phyloP scores from a whole-genome alignment of 148 eudicot genomes.

The Amaranthus cruentus region DNA sequence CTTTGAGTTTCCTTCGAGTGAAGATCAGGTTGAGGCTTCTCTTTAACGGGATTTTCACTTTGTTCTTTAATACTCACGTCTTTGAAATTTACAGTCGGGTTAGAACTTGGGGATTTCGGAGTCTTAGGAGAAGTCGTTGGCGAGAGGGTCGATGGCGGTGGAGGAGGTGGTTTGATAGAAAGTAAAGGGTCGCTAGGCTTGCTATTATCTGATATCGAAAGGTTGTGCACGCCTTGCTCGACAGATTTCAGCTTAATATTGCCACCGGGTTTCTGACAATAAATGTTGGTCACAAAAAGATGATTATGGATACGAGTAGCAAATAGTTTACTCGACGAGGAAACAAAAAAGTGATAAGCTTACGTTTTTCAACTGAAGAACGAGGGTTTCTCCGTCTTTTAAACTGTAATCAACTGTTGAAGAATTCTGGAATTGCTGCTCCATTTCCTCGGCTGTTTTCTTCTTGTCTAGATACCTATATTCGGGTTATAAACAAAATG shows the following conservation, averaged over 20 bases:
- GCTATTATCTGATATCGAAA: slow-evolving; percentile 45
- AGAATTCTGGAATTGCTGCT: slow-evolving; percentile 74
- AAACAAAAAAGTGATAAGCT: slow-evolving; percentile 9
- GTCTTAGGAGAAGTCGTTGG: slow-evolving; percentile 43
- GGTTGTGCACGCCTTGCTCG: slow-evolving; percentile 62
- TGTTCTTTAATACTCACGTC: slow-evolving; percentile 2
- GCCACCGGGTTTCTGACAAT: slow-evolving; percentile 55
- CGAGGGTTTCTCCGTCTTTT: slow-evolving; percentile 90
- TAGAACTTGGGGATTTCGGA: slow-evolving; percentile 37
- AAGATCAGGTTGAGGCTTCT: slow-evolving; percentile 28
- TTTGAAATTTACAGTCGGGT: slow-evolving; percentile 24
- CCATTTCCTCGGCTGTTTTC: slow-evolving; percentile 99
- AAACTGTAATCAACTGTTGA: slow-evolving; percentile 90
- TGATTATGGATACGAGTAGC: neutral
- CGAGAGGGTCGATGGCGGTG: slow-evolving; percentile 66
- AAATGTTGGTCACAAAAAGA: neutral
- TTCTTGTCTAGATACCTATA: slow-evolving; percentile 84
- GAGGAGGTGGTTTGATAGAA: slow-evolving; percentile 75
- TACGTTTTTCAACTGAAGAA: slow-evolving; percentile 77
- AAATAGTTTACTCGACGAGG: neutral
- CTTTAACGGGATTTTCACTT: slow-evolving; percentile 18
- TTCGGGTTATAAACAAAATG: neutral
- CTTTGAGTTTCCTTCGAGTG: slow-evolving; percentile 31
- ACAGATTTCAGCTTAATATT: slow-evolving; percentile 47
- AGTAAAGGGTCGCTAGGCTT: slow-evolving; percentile 45